These are phyloP conservation scores for sunflower (Helianthus annuus) DNA, from an alignment of 129 eudicot genomes.

Conservation along the genomic window DNA sequence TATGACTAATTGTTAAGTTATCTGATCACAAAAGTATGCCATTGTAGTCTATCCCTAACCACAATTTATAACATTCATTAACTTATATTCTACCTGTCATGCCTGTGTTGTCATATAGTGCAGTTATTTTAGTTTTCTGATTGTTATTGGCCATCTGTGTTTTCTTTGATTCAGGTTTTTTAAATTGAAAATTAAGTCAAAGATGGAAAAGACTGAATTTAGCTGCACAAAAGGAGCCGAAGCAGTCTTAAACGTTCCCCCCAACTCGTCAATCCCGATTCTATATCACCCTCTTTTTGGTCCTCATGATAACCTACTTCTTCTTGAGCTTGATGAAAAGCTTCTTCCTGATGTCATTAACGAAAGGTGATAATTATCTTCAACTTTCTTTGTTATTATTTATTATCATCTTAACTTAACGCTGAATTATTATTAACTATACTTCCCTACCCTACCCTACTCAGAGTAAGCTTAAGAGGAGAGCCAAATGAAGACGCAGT, in stretches of 20 bases:
- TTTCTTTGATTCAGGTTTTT: constrained; percentile 9
- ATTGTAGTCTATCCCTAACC: too few relatives aligned
- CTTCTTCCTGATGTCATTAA: constrained; percentile 78
- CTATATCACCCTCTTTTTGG: constrained; percentile 80
- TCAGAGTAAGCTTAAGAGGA: constrained; percentile 80
- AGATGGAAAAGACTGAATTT: constrained; percentile 41
- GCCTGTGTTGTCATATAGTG: not conserved
- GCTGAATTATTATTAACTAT: not conserved
- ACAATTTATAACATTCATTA: not conserved
- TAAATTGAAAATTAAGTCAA: constrained; percentile 12
- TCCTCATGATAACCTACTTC: constrained; percentile 75
- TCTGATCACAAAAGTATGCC: not conserved
- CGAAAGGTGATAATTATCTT: constrained; percentile 48
- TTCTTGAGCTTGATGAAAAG: constrained; percentile 92
- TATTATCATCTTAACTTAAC: not conserved
- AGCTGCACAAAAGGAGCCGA: constrained; percentile 61
- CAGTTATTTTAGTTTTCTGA: not conserved
- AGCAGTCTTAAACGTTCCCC: constrained; percentile 62
- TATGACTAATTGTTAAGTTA: too few relatives aligned
- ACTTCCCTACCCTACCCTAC: not conserved
- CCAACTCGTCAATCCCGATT: constrained; percentile 68
- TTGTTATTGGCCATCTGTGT: not conserved
- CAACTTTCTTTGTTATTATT: not conserved
- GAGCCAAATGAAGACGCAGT: constrained; percentile 92
- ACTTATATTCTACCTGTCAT: not conserved